A percentile compares a stretch with the other conserved stretches of the same genome.
These are phyloP conservation scores for Xerocomus brunneocitrinus DNA, from an alignment of 768 basidiomycete genomes.

Conservation along the genomic window DNA sequence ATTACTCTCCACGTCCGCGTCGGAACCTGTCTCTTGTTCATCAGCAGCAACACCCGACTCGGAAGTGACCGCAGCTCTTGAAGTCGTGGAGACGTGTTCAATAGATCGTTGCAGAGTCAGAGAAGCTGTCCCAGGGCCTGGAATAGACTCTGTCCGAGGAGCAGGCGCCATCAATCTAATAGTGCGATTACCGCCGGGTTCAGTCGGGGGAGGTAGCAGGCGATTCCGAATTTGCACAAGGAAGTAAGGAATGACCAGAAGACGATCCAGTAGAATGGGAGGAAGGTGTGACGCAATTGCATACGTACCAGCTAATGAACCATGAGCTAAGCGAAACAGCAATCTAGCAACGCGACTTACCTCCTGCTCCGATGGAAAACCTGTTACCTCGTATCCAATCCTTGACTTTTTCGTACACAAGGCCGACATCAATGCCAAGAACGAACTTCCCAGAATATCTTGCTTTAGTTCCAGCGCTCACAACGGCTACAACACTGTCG, in stretches of 20 bases:
- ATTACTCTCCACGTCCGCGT: conserved; percentile 67
- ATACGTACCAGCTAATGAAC: conserved; percentile 60
- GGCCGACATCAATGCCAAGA: conserved; percentile 43
- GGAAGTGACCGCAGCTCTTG: conserved; percentile 8
- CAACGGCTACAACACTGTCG: conserved; percentile 52
- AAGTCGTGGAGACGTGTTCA: conserved; percentile 6
- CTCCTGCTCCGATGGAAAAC: conserved; percentile 75
- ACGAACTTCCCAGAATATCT: conserved; percentile 37
- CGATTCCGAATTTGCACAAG: conserved; percentile 60
- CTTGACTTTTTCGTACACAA: conserved; percentile 35
- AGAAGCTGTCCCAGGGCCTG: not conserved
- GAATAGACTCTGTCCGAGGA: conserved; percentile 9
- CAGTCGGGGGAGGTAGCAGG: conserved; percentile 44
- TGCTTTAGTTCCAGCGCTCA: conserved; percentile 48
- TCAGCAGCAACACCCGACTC: conserved; percentile 11
- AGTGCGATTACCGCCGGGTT: conserved; percentile 27
- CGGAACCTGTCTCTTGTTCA: conserved; percentile 48
- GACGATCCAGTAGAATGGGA: conserved; percentile 52
- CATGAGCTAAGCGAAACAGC: conserved; percentile 6
- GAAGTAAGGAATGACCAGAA: conserved; percentile 64
- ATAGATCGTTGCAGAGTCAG: conserved; percentile 3
- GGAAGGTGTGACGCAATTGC: conserved; percentile 68
- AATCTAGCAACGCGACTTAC: conserved; percentile 36
- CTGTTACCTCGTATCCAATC: conserved; percentile 64
- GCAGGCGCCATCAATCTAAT: conserved; percentile 14